Evolutionary conservation across 1,139 yeast genomes (phyloP).

Genomic region (Blastobotrys persicus): DNA sequence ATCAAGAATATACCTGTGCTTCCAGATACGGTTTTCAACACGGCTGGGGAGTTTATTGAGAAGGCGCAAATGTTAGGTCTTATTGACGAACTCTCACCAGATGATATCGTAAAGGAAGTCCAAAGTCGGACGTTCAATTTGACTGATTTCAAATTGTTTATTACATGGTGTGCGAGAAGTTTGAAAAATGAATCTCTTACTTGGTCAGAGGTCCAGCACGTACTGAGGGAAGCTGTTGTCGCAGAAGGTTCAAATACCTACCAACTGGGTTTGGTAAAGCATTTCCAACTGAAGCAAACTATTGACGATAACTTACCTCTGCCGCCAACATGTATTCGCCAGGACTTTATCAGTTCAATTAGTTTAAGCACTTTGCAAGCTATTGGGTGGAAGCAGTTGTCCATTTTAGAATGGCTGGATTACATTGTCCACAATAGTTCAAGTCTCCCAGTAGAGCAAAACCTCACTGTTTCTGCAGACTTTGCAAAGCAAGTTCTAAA

Average conservation of each 20-base stretch:
- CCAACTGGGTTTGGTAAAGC: slow-evolving; percentile 26
- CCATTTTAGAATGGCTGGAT: slow-evolving; percentile 32
- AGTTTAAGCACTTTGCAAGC: slow-evolving; percentile 23
- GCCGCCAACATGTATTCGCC: slow-evolving; percentile 37
- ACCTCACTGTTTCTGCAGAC: slow-evolving; percentile 26
- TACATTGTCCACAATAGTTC: slow-evolving; percentile 25
- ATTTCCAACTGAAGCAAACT: slow-evolving; percentile 27
- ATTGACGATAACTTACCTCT: slow-evolving; percentile 34
- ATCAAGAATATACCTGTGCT: slow-evolving; percentile 35
- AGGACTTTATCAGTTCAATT: slow-evolving; percentile 23
- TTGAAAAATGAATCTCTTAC: slow-evolving; percentile 16
- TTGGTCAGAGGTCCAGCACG: slow-evolving; percentile 12
- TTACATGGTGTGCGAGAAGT: slow-evolving; percentile 26
- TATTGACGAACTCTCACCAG: slow-evolving; percentile 27
- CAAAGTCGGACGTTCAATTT: slow-evolving; percentile 29
- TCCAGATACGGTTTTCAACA: slow-evolving; percentile 27
- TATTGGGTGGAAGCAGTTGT: slow-evolving; percentile 34
- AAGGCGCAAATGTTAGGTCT: slow-evolving; percentile 29
- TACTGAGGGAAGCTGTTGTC: slow-evolving; percentile 23
- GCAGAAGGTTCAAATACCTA: slow-evolving; percentile 21
- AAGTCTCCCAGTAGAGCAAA: slow-evolving; percentile 21
- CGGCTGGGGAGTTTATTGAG: slow-evolving; percentile 32
- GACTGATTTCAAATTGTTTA: slow-evolving; percentile 23
- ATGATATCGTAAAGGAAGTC: slow-evolving; percentile 33
- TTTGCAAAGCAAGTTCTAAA: slow-evolving; percentile 33